Conservation (phyloP, 495 filamentous ascomycete species). For the Talaromyces borbonicus region DNA sequence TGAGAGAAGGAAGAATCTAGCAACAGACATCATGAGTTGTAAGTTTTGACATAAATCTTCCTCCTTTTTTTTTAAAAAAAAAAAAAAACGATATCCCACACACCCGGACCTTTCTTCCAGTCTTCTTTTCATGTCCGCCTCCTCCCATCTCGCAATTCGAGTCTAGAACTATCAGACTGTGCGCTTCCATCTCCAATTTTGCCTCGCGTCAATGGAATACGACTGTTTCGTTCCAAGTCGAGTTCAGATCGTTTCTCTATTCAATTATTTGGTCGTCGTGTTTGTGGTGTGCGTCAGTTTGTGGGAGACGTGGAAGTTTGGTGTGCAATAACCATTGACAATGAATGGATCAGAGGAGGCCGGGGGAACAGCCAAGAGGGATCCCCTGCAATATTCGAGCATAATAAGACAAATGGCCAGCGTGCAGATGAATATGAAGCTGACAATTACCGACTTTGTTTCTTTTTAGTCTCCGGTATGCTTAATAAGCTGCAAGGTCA, state of each 20-base stretch:
- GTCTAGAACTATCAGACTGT: too few species aligned
- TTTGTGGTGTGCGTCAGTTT: conserved; percentile 8
- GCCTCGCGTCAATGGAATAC: too few species aligned
- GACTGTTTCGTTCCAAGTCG: too few species aligned
- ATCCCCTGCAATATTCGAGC: too few species aligned
- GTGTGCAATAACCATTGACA: conserved; percentile 7
- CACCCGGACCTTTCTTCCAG: too few species aligned
- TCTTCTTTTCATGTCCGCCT: too few species aligned
- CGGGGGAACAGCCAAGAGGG: too few species aligned
- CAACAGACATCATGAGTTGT: conserved; percentile 37
- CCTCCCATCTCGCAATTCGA: too few species aligned
- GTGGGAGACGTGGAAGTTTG: conserved; percentile 10
- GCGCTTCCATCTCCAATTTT: too few species aligned
- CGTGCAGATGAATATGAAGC: conserved; percentile 10
- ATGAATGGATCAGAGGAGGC: neutral
- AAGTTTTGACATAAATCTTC: conserved; percentile 15
- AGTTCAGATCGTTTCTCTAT: conserved; percentile 1
- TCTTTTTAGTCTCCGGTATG: conserved; percentile 67
- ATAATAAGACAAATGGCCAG: neutral
- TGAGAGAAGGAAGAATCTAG: neutral
- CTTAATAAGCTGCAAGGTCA: conserved; percentile 96
- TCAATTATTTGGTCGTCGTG: conserved; percentile 12
- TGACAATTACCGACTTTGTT: conserved; percentile 18
- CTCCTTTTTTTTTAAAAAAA: neutral
- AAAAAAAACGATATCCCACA: too few species aligned